These are phyloP conservation scores for Botrytis fragariae DNA, from an alignment of 2,329 filamentous ascomycete genomes.

Conservation along the genomic window DNA sequence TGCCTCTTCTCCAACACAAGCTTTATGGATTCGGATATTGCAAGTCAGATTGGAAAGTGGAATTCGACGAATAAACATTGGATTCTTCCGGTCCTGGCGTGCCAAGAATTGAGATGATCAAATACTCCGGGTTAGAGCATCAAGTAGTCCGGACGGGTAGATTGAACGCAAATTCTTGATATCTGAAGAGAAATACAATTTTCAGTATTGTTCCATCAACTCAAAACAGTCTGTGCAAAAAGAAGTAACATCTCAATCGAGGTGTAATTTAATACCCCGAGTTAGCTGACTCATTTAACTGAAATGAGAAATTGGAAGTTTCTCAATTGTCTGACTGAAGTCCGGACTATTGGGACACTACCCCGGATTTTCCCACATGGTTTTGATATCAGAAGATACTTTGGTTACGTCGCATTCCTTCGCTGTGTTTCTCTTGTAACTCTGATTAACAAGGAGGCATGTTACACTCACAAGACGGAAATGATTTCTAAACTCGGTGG, in stretches of 20 bases:
- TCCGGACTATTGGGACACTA: not conserved
- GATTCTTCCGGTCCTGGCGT: not conserved
- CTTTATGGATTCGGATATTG: not conserved
- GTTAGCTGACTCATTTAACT: not conserved
- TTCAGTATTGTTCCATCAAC: not conserved
- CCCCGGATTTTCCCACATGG: constrained; percentile 13
- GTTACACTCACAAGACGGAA: constrained; percentile 8
- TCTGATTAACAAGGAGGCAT: not conserved
- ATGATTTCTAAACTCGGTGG: not conserved
- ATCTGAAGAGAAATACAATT: not conserved
- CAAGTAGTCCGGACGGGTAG: not conserved
- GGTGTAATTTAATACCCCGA: not conserved
- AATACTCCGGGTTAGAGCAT: not conserved
- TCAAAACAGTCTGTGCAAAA: not conserved
- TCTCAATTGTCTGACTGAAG: not conserved
- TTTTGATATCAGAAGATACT: constrained; percentile 16
- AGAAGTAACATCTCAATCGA: not conserved
- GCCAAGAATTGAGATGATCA: not conserved
- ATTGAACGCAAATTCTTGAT: not conserved
- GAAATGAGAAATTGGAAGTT: not conserved
- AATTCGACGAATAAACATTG: not conserved
- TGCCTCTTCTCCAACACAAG: not conserved
- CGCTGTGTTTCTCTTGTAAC: not conserved
- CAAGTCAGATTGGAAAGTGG: not conserved
- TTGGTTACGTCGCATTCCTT: constrained; percentile 6